phyloP scores from a whole-genome alignment of 352 stramenopile species.

The Pythium chondricola region DNA sequence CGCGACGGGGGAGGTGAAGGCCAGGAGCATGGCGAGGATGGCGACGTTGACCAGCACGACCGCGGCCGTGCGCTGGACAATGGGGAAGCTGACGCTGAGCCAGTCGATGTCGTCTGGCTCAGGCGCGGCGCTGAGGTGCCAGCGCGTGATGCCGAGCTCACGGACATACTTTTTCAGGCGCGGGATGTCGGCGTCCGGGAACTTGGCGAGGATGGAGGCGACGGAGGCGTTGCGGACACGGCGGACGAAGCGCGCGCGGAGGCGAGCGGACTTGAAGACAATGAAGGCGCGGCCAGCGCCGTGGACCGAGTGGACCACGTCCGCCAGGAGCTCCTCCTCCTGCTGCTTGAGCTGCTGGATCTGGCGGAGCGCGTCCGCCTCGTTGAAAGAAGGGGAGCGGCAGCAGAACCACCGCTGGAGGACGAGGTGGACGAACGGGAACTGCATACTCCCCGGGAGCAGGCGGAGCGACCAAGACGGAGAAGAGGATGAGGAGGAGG shows the following conservation, averaged over 20 bases:
- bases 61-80: slow-evolving; percentile 66
- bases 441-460: slow-evolving; percentile 62
- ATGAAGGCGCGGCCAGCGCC: slow-evolving; percentile 74
- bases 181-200: slow-evolving; percentile 53
- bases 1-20: slow-evolving; percentile 81
- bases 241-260: slow-evolving; percentile 71
- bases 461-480: slow-evolving; percentile 62
- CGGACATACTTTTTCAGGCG: slow-evolving; percentile 68
- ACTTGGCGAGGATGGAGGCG: slow-evolving; percentile 65
- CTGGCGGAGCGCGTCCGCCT: slow-evolving; percentile 29
- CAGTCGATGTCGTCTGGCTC: slow-evolving; percentile 84
- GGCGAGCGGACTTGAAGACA: slow-evolving; percentile 68
- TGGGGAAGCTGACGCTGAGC: slow-evolving; percentile 79
- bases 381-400: slow-evolving; percentile 37
- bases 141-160: slow-evolving; percentile 69
- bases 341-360: slow-evolving; percentile 55
- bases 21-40: slow-evolving; percentile 65
- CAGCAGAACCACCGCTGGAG: slow-evolving; percentile 44
- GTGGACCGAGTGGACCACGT: slow-evolving; percentile 61
- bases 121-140: slow-evolving; percentile 65
- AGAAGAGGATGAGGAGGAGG: not conserved
- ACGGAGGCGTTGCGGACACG: slow-evolving; percentile 71
- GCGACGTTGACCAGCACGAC: slow-evolving; percentile 71
- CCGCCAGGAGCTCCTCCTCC: slow-evolving; percentile 45
- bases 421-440: slow-evolving; percentile 50